These are phyloP conservation scores for Malassezia sp. DNA, from an alignment of 1,284 basidiomycete species.

Conservation along the genomic window DNA sequence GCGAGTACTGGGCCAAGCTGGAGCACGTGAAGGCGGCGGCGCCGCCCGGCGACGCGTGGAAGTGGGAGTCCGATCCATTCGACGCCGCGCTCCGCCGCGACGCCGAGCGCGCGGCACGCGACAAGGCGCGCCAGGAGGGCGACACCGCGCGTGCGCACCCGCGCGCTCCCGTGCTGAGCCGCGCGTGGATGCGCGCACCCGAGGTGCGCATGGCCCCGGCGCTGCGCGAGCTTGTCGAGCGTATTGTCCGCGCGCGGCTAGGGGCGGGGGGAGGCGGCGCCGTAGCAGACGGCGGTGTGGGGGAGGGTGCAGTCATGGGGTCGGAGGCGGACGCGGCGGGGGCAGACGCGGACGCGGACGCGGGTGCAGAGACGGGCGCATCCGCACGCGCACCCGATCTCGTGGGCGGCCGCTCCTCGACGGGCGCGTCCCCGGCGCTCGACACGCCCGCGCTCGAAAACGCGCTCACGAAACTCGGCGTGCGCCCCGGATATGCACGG, in stretches of 20 bases:
- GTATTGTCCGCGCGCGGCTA: conserved; percentile 65
- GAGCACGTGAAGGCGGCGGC: conserved; percentile 34
- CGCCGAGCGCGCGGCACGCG: conserved; percentile 29
- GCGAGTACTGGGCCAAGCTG: conserved; percentile 43
- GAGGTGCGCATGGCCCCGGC: conserved; percentile 74
- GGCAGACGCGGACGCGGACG: conserved; percentile 1
- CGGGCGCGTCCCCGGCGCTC: no score
- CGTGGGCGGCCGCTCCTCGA: no score
- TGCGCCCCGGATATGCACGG: conserved; percentile 35
- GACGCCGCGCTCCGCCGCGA: conserved; percentile 33
- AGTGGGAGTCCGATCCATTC: conserved; percentile 44
- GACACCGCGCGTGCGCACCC: conserved; percentile 22
- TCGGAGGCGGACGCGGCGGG: conserved; percentile 24
- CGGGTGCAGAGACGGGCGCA: no score
- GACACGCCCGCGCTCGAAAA: conserved; percentile 21
- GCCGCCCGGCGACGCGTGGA: conserved; percentile 32
- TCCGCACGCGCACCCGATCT: background rate
- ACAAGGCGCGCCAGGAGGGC: conserved; percentile 21
- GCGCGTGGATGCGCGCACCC: conserved; percentile 58
- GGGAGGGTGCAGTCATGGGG: conserved; percentile 28
- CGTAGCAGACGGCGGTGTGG: background rate
- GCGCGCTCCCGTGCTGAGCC: conserved; percentile 36
- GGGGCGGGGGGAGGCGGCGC: conserved; percentile 25
- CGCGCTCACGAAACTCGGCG: conserved; percentile 35
- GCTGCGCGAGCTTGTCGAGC: conserved; percentile 70